Evolutionary conservation across 2,329 filamentous ascomycete species (phyloP).

Genomic region (Colletotrichum incanum): DNA sequence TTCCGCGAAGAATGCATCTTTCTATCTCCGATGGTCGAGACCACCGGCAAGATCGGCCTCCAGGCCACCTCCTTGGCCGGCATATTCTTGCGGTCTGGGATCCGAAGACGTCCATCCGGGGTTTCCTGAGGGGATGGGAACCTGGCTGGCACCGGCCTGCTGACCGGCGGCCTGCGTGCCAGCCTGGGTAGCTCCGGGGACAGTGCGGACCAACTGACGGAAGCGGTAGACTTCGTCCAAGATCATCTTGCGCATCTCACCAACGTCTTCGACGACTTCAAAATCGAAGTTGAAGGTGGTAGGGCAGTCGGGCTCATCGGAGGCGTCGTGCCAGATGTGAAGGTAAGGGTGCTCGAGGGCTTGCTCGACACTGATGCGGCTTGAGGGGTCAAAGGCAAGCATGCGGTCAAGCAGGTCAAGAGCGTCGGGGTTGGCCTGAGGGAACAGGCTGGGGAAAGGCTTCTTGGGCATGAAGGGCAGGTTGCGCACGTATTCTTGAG

Average conservation of each 20-base stretch:
- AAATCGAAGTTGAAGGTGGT: constrained; percentile 98
- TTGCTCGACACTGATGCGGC: constrained; percentile 93
- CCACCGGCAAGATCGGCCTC: constrained; percentile 74
- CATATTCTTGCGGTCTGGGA: constrained; percentile 73
- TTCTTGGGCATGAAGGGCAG: constrained; percentile 96
- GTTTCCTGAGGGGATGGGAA: constrained; percentile 68
- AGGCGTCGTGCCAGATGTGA: constrained; percentile 98
- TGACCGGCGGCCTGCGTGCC: constrained; percentile 51
- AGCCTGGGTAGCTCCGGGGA: constrained; percentile 56
- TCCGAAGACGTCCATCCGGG: constrained; percentile 73
- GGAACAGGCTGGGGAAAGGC: constrained; percentile 89
- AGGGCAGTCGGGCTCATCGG: constrained; percentile 94
- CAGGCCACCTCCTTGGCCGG: constrained; percentile 63
- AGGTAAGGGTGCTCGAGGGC: constrained; percentile 97
- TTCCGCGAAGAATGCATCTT: not conserved
- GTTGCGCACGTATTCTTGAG: constrained; percentile 98
- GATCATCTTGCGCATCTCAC: constrained; percentile 97
- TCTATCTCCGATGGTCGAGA: constrained; percentile 63
- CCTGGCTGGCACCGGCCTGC: constrained; percentile 59
- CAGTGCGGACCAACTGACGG: constrained; percentile 74
- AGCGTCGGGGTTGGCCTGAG: constrained; percentile 94
- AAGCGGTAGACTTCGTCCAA: constrained; percentile 94
- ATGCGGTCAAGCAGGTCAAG: constrained; percentile 96
- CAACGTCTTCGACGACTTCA: constrained; percentile 95
- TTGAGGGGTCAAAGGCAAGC: constrained; percentile 96